Evolutionary conservation across 352 stramenopile genomes (phyloP).

Genomic region (Pythium periplocum): DNA sequence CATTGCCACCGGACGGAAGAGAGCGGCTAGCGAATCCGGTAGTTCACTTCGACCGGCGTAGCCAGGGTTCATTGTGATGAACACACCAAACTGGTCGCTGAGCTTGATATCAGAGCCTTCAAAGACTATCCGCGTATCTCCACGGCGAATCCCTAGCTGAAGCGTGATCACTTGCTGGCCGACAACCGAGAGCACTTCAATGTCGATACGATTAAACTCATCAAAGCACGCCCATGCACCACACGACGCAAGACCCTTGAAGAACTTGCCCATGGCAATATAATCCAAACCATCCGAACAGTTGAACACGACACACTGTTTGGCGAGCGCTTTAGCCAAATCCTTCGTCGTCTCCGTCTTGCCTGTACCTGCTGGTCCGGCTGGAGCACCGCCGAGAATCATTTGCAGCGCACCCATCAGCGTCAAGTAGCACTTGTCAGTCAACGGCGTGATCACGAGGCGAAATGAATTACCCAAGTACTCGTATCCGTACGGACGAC

Average conservation of each 20-base stretch:
- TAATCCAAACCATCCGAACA: slow-evolving; percentile 93
- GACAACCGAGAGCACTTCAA: slow-evolving; percentile 85
- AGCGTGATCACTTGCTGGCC: slow-evolving; percentile 91
- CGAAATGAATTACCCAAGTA: slow-evolving; percentile 96
- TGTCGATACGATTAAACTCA: slow-evolving; percentile 89
- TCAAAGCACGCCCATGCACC: slow-evolving; percentile 91
- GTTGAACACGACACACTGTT: slow-evolving; percentile 95
- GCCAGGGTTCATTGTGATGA: slow-evolving; percentile 91
- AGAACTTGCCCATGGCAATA: slow-evolving; percentile 94
- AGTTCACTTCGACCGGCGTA: slow-evolving; percentile 86
- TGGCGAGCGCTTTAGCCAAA: slow-evolving; percentile 91
- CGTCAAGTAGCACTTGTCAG: slow-evolving; percentile 95
- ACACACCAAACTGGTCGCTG: slow-evolving; percentile 88
- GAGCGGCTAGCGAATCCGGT: slow-evolving; percentile 76
- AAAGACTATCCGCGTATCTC: slow-evolving; percentile 88
- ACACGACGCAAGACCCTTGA: slow-evolving; percentile 91
- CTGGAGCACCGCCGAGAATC: slow-evolving; percentile 91
- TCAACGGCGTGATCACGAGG: slow-evolving; percentile 95
- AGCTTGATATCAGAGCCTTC: slow-evolving; percentile 94
- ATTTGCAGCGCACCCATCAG: slow-evolving; percentile 95
- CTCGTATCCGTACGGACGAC: slow-evolving; percentile 93
- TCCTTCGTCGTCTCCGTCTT: slow-evolving; percentile 97
- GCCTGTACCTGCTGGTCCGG: slow-evolving; percentile 90
- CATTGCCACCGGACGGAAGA: slow-evolving; percentile 89
- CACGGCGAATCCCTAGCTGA: slow-evolving; percentile 80